phyloP scores from a whole-genome alignment of 345 rosid genomes.

The Adansonia digitata region DNA sequence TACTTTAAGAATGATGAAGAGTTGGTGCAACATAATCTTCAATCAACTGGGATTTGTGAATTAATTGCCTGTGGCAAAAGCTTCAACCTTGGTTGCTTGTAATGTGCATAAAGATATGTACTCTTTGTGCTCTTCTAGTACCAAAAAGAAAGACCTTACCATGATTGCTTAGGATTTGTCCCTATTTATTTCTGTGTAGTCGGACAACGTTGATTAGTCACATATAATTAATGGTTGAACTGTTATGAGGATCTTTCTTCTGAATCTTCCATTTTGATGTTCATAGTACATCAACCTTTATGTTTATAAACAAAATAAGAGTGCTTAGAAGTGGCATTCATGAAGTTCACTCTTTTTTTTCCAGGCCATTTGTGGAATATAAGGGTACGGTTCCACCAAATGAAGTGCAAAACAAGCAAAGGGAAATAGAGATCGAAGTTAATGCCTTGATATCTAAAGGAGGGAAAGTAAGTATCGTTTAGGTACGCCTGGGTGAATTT shows the following conservation, averaged over 20 bases:
- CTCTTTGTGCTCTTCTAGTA: neutral
- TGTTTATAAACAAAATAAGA: neutral
- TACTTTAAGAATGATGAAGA: too few species aligned
- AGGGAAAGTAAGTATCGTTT: slow-evolving; percentile 43
- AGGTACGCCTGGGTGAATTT: slow-evolving; percentile 1
- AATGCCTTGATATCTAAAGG: slow-evolving; percentile 59
- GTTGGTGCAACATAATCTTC: too few species aligned
- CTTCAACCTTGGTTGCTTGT: neutral
- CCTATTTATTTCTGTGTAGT: neutral
- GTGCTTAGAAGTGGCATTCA: neutral
- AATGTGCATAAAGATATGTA: neutral
- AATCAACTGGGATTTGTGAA: neutral
- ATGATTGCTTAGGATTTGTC: neutral
- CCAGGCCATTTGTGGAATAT: slow-evolving; percentile 83
- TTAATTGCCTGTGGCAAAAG: neutral
- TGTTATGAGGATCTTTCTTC: neutral
- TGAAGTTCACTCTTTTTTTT: slow-evolving; percentile 18
- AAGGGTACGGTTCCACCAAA: slow-evolving; percentile 52
- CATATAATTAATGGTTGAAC: slow-evolving; percentile 1
- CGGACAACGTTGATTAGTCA: neutral
- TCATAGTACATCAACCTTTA: neutral
- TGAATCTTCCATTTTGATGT: neutral
- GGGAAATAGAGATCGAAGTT: slow-evolving; percentile 61
- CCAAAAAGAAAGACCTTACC: neutral
- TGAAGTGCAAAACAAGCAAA: slow-evolving; percentile 50